Evolutionary conservation across 257 asterid genomes (phyloP).

Genomic region (Gentiana dahurica): DNA sequence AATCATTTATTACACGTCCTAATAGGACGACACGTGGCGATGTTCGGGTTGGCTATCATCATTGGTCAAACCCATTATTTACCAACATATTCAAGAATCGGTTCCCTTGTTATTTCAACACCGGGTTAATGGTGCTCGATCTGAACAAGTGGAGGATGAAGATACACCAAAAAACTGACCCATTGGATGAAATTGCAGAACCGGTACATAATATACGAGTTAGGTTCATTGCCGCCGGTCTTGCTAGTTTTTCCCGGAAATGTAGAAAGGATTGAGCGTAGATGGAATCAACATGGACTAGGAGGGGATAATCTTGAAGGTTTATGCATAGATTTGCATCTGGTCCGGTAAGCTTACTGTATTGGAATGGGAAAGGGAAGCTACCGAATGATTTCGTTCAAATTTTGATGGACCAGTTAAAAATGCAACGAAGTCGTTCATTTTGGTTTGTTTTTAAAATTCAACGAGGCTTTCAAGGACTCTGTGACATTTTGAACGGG

Average conservation of each 20-base stretch:
- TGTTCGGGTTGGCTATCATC: too few relatives aligned
- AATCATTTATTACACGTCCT: too few relatives aligned
- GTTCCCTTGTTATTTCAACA: slow-evolving; percentile 67
- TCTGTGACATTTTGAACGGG: too few relatives aligned
- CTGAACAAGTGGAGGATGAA: slow-evolving; percentile 43
- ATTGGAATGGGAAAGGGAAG: slow-evolving; percentile 92
- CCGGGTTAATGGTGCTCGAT: slow-evolving; percentile 86
- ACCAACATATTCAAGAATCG: slow-evolving; percentile 30
- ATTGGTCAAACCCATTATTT: slow-evolving; percentile 45
- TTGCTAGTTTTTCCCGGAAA: slow-evolving; percentile 57
- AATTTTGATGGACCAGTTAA: too few relatives aligned
- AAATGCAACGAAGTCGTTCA: too few relatives aligned
- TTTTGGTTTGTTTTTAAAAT: too few relatives aligned
- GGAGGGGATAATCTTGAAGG: slow-evolving; percentile 78
- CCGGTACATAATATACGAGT: slow-evolving; percentile 39
- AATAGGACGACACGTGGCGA: too few relatives aligned
- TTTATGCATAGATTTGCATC: slow-evolving; percentile 65
- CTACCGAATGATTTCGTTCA: slow-evolving; percentile 14
- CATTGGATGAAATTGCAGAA: slow-evolving; percentile 74
- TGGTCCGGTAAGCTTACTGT: slow-evolving; percentile 73
- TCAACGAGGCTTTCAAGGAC: too few relatives aligned
- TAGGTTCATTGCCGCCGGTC: slow-evolving; percentile 74
- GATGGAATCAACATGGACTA: slow-evolving; percentile 87
- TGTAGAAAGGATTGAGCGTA: slow-evolving; percentile 56
- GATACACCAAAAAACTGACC: slow-evolving; percentile 45